A percentile compares a stretch with the other conserved stretches of the same genome.
Evolutionary conservation across 441 rosid genomes (phyloP).

Genomic region (Melastoma candidum): DNA sequence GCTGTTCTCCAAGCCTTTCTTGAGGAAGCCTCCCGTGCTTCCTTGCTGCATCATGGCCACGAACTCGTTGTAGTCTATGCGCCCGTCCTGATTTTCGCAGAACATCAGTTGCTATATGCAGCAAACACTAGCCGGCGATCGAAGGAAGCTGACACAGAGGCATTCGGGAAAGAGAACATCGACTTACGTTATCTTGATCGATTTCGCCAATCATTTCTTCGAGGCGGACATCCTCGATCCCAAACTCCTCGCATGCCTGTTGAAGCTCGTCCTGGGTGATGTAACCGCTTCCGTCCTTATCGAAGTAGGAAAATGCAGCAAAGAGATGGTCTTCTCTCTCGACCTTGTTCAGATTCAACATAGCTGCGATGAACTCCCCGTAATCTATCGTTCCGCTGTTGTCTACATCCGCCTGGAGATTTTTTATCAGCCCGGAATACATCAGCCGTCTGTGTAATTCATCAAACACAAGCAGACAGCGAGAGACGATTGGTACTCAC

Average conservation of each 20-base stretch:
- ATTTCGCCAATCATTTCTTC: conserved; percentile 89
- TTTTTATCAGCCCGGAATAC: conserved; percentile 2
- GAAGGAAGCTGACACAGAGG: background rate
- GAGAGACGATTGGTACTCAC: conserved; percentile 32
- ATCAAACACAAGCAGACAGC: background rate
- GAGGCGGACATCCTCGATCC: conserved; percentile 68
- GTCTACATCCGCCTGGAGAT: conserved; percentile 82
- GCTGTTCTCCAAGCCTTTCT: conserved; percentile 52
- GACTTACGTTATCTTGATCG: conserved; percentile 84
- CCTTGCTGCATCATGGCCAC: conserved; percentile 97
- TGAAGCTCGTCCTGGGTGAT: conserved; percentile 92
- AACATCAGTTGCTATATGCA: background rate
- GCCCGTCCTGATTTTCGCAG: conserved; percentile 48
- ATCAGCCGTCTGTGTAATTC: background rate
- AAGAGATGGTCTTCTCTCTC: conserved; percentile 83
- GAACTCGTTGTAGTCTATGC: conserved; percentile 87
- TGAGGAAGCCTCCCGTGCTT: conserved; percentile 30
- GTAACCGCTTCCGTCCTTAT: conserved; percentile 85
- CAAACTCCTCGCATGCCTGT: conserved; percentile 88
- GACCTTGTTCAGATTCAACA: conserved; percentile 81
- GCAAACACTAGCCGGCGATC: background rate
- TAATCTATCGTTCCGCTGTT: conserved; percentile 84
- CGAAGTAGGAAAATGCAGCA: conserved; percentile 83
- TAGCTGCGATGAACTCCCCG: conserved; percentile 89
- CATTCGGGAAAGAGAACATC: conserved; percentile 1